phyloP scores from a whole-genome alignment of 129 eudicot genomes.

The Gnaphalium uliginosum region DNA sequence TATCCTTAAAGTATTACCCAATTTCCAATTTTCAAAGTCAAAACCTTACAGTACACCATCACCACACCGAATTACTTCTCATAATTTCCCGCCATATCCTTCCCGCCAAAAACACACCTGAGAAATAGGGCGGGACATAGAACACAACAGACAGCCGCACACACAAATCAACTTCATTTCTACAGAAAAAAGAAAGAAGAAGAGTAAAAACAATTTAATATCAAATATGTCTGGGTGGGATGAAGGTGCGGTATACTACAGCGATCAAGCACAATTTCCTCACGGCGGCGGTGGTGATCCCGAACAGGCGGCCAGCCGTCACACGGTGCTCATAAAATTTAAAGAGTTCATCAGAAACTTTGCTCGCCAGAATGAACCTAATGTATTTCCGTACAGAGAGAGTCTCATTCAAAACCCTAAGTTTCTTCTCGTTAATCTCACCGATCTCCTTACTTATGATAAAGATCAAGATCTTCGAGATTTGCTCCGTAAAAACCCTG shows the following conservation, averaged over 20 bases:
- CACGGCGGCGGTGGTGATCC: constrained; percentile 51
- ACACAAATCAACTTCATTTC: background rate
- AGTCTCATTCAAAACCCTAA: constrained; percentile 74
- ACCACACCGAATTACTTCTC: constrained; percentile 19
- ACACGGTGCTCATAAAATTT: constrained; percentile 70
- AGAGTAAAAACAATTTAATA: background rate
- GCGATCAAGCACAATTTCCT: constrained; percentile 99
- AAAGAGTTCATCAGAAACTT: constrained; percentile 87
- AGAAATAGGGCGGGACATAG: constrained; percentile 24
- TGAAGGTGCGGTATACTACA: constrained; percentile 85
- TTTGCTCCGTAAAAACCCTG: constrained; percentile 77
- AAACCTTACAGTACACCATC: background rate
- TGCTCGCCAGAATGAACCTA: constrained; percentile 64
- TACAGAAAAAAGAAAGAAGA: background rate
- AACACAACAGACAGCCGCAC: constrained; percentile 13
- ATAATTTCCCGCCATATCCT: constrained; percentile 57
- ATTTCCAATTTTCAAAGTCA: background rate
- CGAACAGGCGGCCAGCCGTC: constrained; percentile 72
- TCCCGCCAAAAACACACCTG: constrained; percentile 59
- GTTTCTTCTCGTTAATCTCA: constrained; percentile 61
- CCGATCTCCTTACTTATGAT: constrained; percentile 87
- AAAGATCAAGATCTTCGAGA: constrained; percentile 82
- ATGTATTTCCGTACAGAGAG: constrained; percentile 86
- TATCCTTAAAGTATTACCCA: no score
- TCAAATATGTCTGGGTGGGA: constrained; percentile 88